Evolutionary conservation across 257 asterid genomes (phyloP).

Genomic region (Ehretia macrophylla): DNA sequence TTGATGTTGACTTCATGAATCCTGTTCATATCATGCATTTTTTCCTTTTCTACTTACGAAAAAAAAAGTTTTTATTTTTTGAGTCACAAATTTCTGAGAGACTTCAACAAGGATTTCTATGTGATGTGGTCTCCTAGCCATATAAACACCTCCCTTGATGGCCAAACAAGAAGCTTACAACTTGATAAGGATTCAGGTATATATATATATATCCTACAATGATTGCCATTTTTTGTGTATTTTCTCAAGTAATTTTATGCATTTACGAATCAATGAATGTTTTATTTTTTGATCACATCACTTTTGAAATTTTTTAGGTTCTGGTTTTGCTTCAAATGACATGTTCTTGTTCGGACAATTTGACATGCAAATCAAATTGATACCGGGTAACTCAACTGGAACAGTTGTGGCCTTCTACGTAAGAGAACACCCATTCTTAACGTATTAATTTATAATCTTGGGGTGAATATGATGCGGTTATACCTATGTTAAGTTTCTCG

Average conservation of each 20-base stretch:
- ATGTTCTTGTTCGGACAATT: constrained; percentile 78
- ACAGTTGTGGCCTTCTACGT: constrained; percentile 83
- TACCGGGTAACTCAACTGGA: constrained; percentile 91
- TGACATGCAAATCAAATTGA: constrained; percentile 71
- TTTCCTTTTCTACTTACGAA: no score
- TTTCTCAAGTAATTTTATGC: neutral
- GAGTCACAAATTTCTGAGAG: no score
- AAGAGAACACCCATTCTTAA: constrained; percentile 12
- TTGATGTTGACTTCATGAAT: no score
- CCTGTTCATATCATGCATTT: no score
- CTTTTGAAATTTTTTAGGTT: constrained; percentile 28
- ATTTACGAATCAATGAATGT: neutral
- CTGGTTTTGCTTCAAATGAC: constrained; percentile 62
- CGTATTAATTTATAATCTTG: no score
- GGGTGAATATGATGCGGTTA: no score
- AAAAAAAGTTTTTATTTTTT: no score
- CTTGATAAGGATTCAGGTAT: constrained; percentile 73
- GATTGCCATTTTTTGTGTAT: neutral
- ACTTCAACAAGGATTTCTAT: constrained; percentile 71
- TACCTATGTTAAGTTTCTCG: neutral
- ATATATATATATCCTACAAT: no score
- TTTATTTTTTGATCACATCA: neutral
- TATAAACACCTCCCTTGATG: constrained; percentile 72
- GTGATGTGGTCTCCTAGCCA: constrained; percentile 73
- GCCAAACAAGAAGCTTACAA: constrained; percentile 42